phyloP scores from a whole-genome alignment of 345 rosid genomes.

The Euphorbia tirucalli region DNA sequence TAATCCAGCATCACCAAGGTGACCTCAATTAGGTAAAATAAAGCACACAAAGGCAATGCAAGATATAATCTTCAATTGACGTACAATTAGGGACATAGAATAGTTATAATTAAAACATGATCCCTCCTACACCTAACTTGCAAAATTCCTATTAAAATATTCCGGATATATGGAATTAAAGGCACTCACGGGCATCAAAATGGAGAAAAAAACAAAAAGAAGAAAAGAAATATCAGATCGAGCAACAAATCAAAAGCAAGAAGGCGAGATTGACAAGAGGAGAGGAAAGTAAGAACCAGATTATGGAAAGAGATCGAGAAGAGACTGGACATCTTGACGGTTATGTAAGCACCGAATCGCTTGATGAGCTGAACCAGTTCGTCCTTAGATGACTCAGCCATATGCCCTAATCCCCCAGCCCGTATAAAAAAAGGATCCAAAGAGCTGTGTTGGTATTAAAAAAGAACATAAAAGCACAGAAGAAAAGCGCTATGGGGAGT shows the following conservation, averaged over 20 bases:
- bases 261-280: neutral
- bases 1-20: neutral
- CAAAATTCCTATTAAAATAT: neutral
- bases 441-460: neutral
- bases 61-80: neutral
- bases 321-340: conserved; percentile 62
- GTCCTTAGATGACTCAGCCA: conserved; percentile 55
- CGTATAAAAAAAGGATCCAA: neutral
- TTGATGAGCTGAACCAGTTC: conserved; percentile 82
- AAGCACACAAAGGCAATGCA: neutral
- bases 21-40: neutral
- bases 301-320: conserved; percentile 59
- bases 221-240: neutral
- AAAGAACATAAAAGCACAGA: neutral
- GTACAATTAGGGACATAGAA: neutral
- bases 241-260: neutral
- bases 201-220: neutral
- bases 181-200: neutral
- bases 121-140: neutral
- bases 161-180: neutral
- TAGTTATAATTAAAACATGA: neutral
- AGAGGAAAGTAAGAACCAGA: conserved; percentile 41
- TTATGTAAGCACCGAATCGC: conserved; percentile 80
- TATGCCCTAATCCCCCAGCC: conserved; percentile 6
- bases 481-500: neutral